These are phyloP conservation scores for Rhytidhysteron rufulum DNA, from an alignment of 2,329 filamentous ascomycete species.

Conservation along the genomic window DNA sequence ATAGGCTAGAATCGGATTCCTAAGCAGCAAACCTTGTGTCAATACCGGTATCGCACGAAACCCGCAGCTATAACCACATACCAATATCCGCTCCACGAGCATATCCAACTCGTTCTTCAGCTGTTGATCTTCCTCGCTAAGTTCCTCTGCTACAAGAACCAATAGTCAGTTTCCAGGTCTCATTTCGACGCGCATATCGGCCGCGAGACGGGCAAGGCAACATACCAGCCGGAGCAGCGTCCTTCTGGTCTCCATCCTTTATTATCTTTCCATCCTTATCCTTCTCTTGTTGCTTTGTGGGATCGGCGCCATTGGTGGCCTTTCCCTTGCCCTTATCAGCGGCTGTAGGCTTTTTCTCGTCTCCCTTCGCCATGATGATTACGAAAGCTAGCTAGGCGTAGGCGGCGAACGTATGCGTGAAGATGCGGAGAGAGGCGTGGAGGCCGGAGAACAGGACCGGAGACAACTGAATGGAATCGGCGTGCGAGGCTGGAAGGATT, in stretches of 20 bases:
- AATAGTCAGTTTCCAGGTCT: constrained; percentile 13
- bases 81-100: constrained; percentile 91
- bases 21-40: constrained; percentile 38
- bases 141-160: constrained; percentile 65
- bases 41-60: constrained; percentile 10
- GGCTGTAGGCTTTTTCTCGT: constrained; percentile 75
- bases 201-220: constrained; percentile 16
- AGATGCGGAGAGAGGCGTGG: constrained; percentile 10
- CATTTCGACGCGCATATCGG: background rate
- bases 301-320: constrained; percentile 65
- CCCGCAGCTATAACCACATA: constrained; percentile 37
- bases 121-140: constrained; percentile 97
- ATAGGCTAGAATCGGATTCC: constrained; percentile 83
- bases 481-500: constrained; percentile 4
- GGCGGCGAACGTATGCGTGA: constrained; percentile 27
- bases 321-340: constrained; percentile 97
- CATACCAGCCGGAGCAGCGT: constrained; percentile 60
- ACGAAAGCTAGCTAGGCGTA: constrained; percentile 28
- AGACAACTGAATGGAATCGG: constrained; percentile 4
- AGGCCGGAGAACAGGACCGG: constrained; percentile 2
- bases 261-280: constrained; percentile 67
- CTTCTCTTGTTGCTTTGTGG: constrained; percentile 55
- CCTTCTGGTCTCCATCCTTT: constrained; percentile 73
- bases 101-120: constrained; percentile 97
- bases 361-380: constrained; percentile 82